A percentile compares a stretch with the other conserved stretches of the same genome.
These are phyloP conservation scores for Rostrohypoxylon terebratum DNA, from an alignment of 495 filamentous ascomycete genomes.

Conservation along the genomic window DNA sequence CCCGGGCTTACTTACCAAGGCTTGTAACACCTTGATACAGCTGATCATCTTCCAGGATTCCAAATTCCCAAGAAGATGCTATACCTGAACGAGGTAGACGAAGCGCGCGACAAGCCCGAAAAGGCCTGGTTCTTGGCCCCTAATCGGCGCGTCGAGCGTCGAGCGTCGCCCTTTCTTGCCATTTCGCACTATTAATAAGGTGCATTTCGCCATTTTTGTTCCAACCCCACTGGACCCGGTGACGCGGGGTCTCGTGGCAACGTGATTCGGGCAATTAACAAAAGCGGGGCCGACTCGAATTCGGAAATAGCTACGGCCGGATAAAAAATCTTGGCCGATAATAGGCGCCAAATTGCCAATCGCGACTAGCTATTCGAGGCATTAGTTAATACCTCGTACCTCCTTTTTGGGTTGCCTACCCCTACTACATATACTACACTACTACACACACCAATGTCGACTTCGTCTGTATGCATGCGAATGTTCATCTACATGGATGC, in stretches of 20 bases:
- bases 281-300: slow-evolving; percentile 29
- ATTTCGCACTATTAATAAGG: slow-evolving; percentile 18
- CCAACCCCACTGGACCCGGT: slow-evolving; percentile 14
- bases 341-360: neutral
- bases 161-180: slow-evolving; percentile 8
- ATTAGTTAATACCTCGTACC: too few relatives aligned
- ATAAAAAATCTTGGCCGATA: neutral
- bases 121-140: neutral
- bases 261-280: slow-evolving; percentile 37
- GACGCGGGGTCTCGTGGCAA: slow-evolving; percentile 34
- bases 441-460: too few relatives aligned
- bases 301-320: neutral
- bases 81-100: neutral
- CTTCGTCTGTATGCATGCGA: neutral
- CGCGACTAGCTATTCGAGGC: slow-evolving; percentile 1
- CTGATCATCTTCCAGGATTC: neutral
- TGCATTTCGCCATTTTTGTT: slow-evolving; percentile 10
- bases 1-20: neutral
- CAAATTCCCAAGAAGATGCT: slow-evolving; percentile 16
- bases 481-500: neutral
- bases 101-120: neutral
- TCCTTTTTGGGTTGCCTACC: neutral
- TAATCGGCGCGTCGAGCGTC: neutral
- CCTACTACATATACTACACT: too few relatives aligned
- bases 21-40: slow-evolving; percentile 2